Evolutionary conservation across 2,329 filamentous ascomycete species (phyloP).

Genomic region (Clonostachys sp.): DNA sequence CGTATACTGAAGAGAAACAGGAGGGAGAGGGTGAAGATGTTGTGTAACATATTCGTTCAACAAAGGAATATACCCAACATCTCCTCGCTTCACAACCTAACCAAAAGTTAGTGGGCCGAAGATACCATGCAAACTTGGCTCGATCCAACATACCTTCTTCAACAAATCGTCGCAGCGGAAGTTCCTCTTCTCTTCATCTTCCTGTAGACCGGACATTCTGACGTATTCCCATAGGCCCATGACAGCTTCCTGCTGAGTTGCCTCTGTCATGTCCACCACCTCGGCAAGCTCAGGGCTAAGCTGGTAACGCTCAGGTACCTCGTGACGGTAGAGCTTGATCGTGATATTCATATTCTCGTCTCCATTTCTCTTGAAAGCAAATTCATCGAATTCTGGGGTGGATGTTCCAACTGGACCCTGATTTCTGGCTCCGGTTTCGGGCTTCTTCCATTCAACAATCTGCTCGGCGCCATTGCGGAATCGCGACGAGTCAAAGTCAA

Average conservation of each 20-base stretch:
- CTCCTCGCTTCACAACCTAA: conserved; percentile 69
- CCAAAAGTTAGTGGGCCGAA: conserved; percentile 12
- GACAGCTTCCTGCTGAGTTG: conserved; percentile 80
- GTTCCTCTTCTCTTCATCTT: conserved; percentile 90
- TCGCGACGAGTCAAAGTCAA: conserved; percentile 65
- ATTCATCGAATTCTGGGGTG: conserved; percentile 78
- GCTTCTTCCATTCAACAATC: conserved; percentile 83
- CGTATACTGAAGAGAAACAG: conserved; percentile 83
- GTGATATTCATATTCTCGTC: conserved; percentile 92
- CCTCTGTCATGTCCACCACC: conserved; percentile 80
- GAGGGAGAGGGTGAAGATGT: conserved; percentile 75
- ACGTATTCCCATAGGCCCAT: conserved; percentile 97
- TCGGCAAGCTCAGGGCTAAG: conserved; percentile 77
- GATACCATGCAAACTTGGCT: too few relatives aligned
- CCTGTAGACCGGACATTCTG: conserved; percentile 77
- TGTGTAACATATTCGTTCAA: conserved; percentile 75
- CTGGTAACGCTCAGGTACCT: conserved; percentile 79
- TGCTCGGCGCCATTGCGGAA: conserved; percentile 50
- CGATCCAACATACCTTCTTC: conserved; percentile 56
- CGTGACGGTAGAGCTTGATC: conserved; percentile 80
- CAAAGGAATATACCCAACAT: conserved; percentile 80
- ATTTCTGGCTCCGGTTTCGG: conserved; percentile 51
- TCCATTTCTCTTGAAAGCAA: conserved; percentile 86
- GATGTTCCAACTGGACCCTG: conserved; percentile 30
- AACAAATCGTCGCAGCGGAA: conserved; percentile 86